phyloP scores from a whole-genome alignment of 1,284 basidiomycete genomes.

The Apiotrichum akiyoshidainum region DNA sequence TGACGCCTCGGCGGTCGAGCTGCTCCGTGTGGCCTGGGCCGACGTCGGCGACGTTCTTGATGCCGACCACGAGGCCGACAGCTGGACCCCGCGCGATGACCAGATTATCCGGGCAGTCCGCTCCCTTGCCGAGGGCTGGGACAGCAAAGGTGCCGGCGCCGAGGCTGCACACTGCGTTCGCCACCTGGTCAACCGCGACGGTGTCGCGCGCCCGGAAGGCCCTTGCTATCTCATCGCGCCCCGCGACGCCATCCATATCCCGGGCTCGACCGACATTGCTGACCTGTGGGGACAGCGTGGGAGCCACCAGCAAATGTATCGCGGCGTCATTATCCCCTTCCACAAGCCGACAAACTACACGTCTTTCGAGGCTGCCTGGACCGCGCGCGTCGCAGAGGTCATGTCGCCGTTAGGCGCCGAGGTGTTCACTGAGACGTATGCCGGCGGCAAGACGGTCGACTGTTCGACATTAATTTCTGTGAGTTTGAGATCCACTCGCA shows the following conservation, averaged over 20 bases:
- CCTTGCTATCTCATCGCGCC: constrained; percentile 34
- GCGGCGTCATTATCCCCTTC: constrained; percentile 31
- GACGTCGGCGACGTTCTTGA: constrained; percentile 45
- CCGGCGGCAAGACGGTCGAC: constrained; percentile 7
- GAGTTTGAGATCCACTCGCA: constrained; percentile 14
- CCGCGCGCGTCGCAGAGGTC: constrained; percentile 13
- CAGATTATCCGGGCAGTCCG: constrained; percentile 10
- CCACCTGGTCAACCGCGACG: constrained; percentile 18
- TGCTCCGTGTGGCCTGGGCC: constrained; percentile 42
- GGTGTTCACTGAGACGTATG: constrained; percentile 36
- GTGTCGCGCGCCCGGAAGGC: constrained; percentile 12
- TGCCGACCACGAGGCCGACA: constrained; percentile 16
- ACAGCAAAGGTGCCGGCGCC: constrained; percentile 24
- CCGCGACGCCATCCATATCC: neutral
- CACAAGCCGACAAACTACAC: constrained; percentile 20
- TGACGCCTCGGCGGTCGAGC: constrained; percentile 15
- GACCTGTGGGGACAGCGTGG: constrained; percentile 5
- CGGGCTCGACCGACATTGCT: constrained; percentile 10
- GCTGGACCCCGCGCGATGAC: constrained; percentile 14
- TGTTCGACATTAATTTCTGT: constrained; percentile 28
- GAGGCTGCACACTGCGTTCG: constrained; percentile 32
- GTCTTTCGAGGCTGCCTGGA: constrained; percentile 30
- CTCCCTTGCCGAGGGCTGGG: constrained; percentile 21
- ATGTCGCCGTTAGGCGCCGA: constrained; percentile 32
- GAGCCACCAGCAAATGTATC: constrained; percentile 25